A percentile compares a stretch with the other conserved stretches of the same genome.
Conservation (phyloP, 345 rosid species). For the Ceriops tagal region DNA sequence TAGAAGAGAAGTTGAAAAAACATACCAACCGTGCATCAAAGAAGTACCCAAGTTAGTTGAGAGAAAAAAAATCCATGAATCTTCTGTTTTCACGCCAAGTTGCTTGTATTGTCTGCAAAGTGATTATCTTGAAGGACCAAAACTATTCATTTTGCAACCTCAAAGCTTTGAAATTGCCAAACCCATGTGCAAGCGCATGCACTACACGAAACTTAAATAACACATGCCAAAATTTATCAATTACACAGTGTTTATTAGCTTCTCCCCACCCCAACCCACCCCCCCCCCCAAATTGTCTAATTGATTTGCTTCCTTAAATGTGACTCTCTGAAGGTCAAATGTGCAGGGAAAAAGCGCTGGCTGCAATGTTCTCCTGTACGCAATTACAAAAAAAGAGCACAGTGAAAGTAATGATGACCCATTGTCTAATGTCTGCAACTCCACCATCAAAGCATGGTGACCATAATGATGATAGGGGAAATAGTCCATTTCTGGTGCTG, state of each 20-base stretch:
- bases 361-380: slow-evolving; percentile 12
- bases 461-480: not conserved
- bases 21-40: not conserved
- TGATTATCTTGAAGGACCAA: slow-evolving; percentile 30
- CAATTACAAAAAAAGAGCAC: not conserved
- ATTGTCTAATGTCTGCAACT: slow-evolving; percentile 34
- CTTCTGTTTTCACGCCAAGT: slow-evolving; percentile 11
- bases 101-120: slow-evolving; percentile 19
- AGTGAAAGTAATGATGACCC: slow-evolving; percentile 33
- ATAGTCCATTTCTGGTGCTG: not conserved
- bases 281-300: not conserved
- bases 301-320: not conserved
- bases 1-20: not conserved
- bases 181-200: slow-evolving; percentile 33
- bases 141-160: slow-evolving; percentile 12
- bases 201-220: slow-evolving; percentile 15
- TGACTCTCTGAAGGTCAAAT: not conserved
- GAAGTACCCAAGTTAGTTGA: not conserved
- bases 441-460: slow-evolving; percentile 13
- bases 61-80: not conserved
- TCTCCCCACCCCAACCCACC: not conserved
- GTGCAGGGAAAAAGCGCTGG: not conserved
- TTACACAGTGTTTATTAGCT: not conserved
- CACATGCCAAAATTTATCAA: not conserved
- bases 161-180: slow-evolving; percentile 29